phyloP scores from a whole-genome alignment of 129 eudicot species.

The Smallanthus sonchifolius region DNA sequence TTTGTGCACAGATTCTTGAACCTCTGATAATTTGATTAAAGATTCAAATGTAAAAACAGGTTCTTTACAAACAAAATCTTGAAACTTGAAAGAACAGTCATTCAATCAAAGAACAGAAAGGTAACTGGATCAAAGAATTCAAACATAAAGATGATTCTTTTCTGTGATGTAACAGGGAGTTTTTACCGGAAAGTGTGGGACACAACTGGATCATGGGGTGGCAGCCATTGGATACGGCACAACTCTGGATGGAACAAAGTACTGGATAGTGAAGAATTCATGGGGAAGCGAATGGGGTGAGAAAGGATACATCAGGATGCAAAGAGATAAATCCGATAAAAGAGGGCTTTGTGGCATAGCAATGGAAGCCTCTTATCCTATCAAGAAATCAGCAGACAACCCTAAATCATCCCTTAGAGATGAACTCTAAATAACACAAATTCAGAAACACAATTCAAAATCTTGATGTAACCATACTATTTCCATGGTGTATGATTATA shows the following conservation, averaged over 20 bases:
- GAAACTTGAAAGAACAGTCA: background rate
- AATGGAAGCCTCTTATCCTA: slow-evolving; percentile 43
- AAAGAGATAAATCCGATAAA: slow-evolving; percentile 34
- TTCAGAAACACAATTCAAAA: background rate
- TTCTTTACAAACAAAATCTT: background rate
- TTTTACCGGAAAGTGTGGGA: slow-evolving; percentile 64
- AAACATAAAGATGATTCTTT: background rate
- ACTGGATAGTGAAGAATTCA: slow-evolving; percentile 69
- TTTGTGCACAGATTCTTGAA: too few relatives aligned
- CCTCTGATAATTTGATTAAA: background rate
- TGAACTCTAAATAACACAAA: slow-evolving; percentile 27
- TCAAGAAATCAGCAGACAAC: slow-evolving; percentile 35
- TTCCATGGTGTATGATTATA: slow-evolving; percentile 21
- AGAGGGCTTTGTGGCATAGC: slow-evolving; percentile 47
- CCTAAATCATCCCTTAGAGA: slow-evolving; percentile 32
- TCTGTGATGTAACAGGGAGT: slow-evolving; percentile 41
- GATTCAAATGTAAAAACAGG: background rate
- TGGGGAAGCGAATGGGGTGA: slow-evolving; percentile 57
- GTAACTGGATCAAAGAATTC: background rate
- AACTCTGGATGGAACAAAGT: slow-evolving; percentile 62
- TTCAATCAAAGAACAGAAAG: background rate
- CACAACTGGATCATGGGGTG: slow-evolving; percentile 75
- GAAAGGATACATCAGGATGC: slow-evolving; percentile 70
- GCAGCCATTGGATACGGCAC: slow-evolving; percentile 53
- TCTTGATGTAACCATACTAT: slow-evolving; percentile 13